Conservation (phyloP, 2,329 filamentous ascomycete species). For the Torrubiella hemipterigena region DNA sequence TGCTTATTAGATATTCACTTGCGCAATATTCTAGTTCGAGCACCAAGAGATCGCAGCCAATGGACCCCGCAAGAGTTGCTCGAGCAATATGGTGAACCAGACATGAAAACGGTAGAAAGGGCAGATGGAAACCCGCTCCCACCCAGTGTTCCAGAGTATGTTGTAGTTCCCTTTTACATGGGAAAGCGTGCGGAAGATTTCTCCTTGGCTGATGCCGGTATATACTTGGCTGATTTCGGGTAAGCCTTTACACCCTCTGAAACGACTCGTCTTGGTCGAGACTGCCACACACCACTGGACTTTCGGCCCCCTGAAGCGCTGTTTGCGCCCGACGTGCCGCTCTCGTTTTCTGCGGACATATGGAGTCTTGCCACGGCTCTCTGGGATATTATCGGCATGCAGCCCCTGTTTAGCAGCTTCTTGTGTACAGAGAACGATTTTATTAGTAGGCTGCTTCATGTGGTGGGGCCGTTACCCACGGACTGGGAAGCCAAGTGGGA, state of each 20-base stretch:
- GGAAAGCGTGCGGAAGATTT: slow-evolving; percentile 19
- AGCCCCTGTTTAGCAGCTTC: slow-evolving; percentile 1
- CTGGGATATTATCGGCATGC: slow-evolving; percentile 4
- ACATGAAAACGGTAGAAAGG: slow-evolving; percentile 11
- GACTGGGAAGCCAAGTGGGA: slow-evolving; percentile 6
- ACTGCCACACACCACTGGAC: slow-evolving; percentile 17
- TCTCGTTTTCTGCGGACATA: slow-evolving; percentile 3
- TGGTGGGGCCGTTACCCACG: slow-evolving; percentile 5
- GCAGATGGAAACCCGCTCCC: slow-evolving; percentile 10
- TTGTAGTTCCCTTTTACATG: slow-evolving; percentile 19
- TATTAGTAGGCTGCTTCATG: slow-evolving; percentile 4
- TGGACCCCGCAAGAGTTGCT: slow-evolving; percentile 15
- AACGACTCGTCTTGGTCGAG: slow-evolving; percentile 6
- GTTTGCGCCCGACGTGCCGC: slow-evolving; percentile 17
- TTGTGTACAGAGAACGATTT: slow-evolving; percentile 1
- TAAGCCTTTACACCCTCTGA: slow-evolving; percentile 18
- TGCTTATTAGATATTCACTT: slow-evolving; percentile 16
- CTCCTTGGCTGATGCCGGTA: slow-evolving; percentile 11
- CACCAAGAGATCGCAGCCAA: slow-evolving; percentile 9
- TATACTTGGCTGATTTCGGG: slow-evolving; percentile 21
- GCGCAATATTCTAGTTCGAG: slow-evolving; percentile 20
- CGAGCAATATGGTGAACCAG: slow-evolving; percentile 11
- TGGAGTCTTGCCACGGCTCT: slow-evolving; percentile 5
- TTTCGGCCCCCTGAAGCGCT: slow-evolving; percentile 20
- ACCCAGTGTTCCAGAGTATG: slow-evolving; percentile 16